Percentiles rank a stretch among this genome's conserved stretches.
Evolutionary conservation across 257 asterid species (phyloP).

Genomic region (Solanum chmielewskii): DNA sequence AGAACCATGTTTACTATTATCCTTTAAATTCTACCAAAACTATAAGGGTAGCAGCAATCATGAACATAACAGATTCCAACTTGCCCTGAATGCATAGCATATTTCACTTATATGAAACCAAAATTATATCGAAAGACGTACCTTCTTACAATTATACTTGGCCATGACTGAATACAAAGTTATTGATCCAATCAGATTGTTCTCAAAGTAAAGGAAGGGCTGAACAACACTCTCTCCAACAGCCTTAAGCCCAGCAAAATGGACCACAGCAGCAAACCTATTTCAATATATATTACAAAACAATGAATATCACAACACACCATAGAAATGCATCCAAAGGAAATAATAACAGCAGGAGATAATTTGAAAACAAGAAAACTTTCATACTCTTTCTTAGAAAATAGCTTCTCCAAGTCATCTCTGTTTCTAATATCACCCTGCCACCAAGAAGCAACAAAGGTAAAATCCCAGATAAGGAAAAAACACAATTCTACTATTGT

Average conservation of each 20-base stretch:
- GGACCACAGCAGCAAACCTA: conserved; percentile 86
- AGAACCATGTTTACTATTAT: not conserved
- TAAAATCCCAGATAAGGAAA: not conserved
- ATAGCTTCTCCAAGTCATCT: conserved; percentile 80
- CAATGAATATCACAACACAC: not conserved
- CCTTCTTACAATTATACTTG: conserved; percentile 90
- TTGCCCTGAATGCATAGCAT: not conserved
- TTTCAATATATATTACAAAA: not conserved
- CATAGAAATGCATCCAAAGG: not conserved
- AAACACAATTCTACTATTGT: not conserved
- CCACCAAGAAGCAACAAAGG: conserved; percentile 8
- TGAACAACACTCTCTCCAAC: conserved; percentile 90
- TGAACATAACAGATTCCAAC: not conserved
- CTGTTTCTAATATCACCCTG: conserved; percentile 90
- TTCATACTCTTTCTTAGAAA: conserved; percentile 55
- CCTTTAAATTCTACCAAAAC: not conserved
- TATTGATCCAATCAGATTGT: conserved; percentile 79
- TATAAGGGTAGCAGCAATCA: not conserved
- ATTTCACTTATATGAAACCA: not conserved
- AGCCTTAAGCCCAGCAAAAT: conserved; percentile 96
- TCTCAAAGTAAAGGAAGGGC: conserved; percentile 83
- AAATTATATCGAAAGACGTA: conserved; percentile 2
- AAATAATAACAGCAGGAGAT: not conserved
- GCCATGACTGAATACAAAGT: conserved; percentile 64
- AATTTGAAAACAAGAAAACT: not conserved